These are phyloP conservation scores for Diplosphaera chodatii DNA, from an alignment of 139 green algal species.

Conservation along the genomic window DNA sequence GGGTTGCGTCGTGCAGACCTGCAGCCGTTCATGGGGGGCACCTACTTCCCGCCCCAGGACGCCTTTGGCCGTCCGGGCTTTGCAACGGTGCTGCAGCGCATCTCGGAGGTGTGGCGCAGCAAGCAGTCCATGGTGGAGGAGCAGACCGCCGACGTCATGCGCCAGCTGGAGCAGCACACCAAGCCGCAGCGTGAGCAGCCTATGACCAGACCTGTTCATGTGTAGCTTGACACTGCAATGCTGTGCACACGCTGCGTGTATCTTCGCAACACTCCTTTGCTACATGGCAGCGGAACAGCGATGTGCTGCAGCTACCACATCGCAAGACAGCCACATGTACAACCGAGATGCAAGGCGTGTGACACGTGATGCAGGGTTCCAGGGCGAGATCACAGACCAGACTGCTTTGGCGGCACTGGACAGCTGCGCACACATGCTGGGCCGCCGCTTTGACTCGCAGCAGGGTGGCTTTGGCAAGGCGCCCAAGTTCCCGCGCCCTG, in stretches of 20 bases:
- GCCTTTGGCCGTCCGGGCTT: conserved; percentile 61
- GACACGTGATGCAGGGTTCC: neutral
- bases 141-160: conserved; percentile 34
- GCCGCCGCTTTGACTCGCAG: conserved; percentile 48
- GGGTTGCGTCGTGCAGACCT: conserved; percentile 35
- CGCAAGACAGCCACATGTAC: too few species aligned
- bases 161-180: conserved; percentile 41
- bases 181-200: conserved; percentile 3
- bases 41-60: conserved; percentile 60
- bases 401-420: conserved; percentile 15
- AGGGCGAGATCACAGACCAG: conserved; percentile 6
- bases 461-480: conserved; percentile 74
- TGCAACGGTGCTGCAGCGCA: conserved; percentile 56
- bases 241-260: too few species aligned
- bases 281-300: too few species aligned
- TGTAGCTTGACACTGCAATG: too few species aligned
- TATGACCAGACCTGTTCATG: too few species aligned
- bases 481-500: conserved; percentile 85
- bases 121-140: conserved; percentile 29
- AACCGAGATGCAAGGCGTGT: too few species aligned
- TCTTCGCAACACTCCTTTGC: too few species aligned
- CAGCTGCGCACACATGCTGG: conserved; percentile 33
- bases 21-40: conserved; percentile 73
- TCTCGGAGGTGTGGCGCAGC: conserved; percentile 40
- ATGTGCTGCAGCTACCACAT: too few species aligned